Percentiles rank a stretch among this genome's conserved stretches.
phyloP scores from a whole-genome alignment of 2,329 filamentous ascomycete species.

The Beauveria medogensis region DNA sequence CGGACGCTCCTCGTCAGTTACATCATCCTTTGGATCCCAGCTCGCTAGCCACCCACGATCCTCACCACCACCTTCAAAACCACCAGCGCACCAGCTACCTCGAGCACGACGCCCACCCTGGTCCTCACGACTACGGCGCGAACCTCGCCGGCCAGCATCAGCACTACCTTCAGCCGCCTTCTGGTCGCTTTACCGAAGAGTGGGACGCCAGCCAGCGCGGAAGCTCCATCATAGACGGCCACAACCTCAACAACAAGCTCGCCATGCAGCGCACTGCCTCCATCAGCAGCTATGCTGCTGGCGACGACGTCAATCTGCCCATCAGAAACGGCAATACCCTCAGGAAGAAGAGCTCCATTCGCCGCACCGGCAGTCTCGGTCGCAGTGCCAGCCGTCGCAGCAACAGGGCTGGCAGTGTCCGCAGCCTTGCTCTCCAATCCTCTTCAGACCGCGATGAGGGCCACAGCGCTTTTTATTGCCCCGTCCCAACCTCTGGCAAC shows the following conservation, averaged over 20 bases:
- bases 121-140: background rate
- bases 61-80: slow-evolving; percentile 5
- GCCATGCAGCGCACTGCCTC: slow-evolving; percentile 55
- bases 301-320: slow-evolving; percentile 36
- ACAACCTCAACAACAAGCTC: slow-evolving; percentile 17
- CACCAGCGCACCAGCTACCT: slow-evolving; percentile 2
- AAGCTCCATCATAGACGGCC: slow-evolving; percentile 52
- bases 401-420: slow-evolving; percentile 77
- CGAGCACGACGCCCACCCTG: background rate
- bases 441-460: slow-evolving; percentile 58
- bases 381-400: slow-evolving; percentile 75
- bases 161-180: slow-evolving; percentile 5
- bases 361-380: slow-evolving; percentile 64
- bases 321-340: slow-evolving; percentile 57
- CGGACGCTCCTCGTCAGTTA: slow-evolving; percentile 4
- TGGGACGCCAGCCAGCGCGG: slow-evolving; percentile 63
- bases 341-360: slow-evolving; percentile 79
- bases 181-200: slow-evolving; percentile 58
- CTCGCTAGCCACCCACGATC: background rate
- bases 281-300: slow-evolving; percentile 43
- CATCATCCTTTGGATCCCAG: background rate
- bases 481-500: slow-evolving; percentile 77
- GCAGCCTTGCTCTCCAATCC: slow-evolving; percentile 67
- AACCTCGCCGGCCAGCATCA: background rate
- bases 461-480: slow-evolving; percentile 82